Conservation (phyloP, 805 yeast species). For the Yarrowia sp. region DNA sequence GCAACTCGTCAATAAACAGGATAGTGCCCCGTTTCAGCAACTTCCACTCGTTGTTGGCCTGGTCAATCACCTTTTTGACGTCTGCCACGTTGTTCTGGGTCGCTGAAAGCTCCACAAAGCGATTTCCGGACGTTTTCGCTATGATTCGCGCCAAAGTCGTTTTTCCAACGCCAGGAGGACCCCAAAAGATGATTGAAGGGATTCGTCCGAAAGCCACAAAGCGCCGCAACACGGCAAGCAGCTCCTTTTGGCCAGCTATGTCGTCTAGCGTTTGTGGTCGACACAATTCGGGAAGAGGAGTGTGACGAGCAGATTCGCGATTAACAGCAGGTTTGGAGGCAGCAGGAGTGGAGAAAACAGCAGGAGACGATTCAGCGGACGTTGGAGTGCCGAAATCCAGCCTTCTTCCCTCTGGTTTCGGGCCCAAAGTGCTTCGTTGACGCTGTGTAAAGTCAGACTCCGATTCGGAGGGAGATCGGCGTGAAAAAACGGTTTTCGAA, state of each 20-base stretch:
- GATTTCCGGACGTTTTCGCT: conserved; percentile 42
- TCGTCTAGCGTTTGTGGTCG: conserved; percentile 70
- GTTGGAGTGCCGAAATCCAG: background rate
- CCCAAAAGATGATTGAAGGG: conserved; percentile 89
- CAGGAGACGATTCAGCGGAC: background rate
- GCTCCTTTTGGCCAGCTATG: conserved; percentile 81
- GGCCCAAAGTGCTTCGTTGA: background rate
- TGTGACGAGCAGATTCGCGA: background rate
- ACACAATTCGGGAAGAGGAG: conserved; percentile 73
- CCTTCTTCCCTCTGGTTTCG: background rate
- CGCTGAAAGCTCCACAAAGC: conserved; percentile 81
- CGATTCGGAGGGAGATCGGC: conserved; percentile 17
- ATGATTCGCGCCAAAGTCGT: conserved; percentile 79
- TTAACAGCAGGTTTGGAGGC: background rate
- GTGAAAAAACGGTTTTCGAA: conserved; percentile 13
- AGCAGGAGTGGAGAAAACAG: background rate
- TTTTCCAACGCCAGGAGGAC: conserved; percentile 92
- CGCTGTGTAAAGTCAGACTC: conserved; percentile 7
- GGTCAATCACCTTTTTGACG: conserved; percentile 57
- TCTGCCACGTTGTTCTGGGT: conserved; percentile 68
- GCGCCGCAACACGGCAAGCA: conserved; percentile 63
- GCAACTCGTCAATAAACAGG: conserved; percentile 89
- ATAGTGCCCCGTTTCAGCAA: conserved; percentile 56
- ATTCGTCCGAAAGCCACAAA: conserved; percentile 49
- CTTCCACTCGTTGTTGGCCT: conserved; percentile 46